A percentile compares a stretch with the other conserved stretches of the same genome.
Evolutionary conservation across 495 filamentous ascomycete genomes (phyloP).

Genomic region (Cenococcum geophilum): DNA sequence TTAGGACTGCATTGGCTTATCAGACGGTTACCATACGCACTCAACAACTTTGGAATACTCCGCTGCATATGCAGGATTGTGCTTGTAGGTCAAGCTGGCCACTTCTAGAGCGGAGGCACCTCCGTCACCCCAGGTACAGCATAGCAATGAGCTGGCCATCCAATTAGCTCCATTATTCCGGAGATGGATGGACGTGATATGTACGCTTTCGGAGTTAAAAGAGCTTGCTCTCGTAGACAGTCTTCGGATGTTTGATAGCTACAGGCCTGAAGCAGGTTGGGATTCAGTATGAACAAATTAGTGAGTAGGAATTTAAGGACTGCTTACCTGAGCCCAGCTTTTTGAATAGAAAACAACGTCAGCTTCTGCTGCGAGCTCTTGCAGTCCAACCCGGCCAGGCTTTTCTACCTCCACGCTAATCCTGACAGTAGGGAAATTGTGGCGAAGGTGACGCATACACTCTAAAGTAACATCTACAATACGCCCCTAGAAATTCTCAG

Average conservation of each 20-base stretch:
- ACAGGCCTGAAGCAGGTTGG: too few species aligned
- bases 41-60: conserved; percentile 46
- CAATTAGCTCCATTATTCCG: conserved; percentile 7
- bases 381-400: conserved; percentile 54
- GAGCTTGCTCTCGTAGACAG: too few species aligned
- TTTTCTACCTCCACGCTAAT: conserved; percentile 70
- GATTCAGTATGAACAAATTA: too few species aligned
- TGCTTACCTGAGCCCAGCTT: conserved; percentile 57
- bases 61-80: too few species aligned
- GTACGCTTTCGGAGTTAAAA: too few species aligned
- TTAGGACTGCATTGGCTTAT: conserved; percentile 21
- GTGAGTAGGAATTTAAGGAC: neutral
- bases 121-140: conserved; percentile 63
- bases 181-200: too few species aligned
- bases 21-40: conserved; percentile 43
- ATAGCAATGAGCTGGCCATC: conserved; percentile 47
- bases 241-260: too few species aligned
- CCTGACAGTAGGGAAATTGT: conserved; percentile 41
- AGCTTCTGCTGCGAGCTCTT: conserved; percentile 54
- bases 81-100: neutral
- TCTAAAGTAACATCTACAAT: conserved; percentile 56
- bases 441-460: conserved; percentile 55
- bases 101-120: conserved; percentile 48
- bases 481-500: conserved; percentile 49
- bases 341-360: conserved; percentile 67